Conservation (phyloP, 2,329 filamentous ascomycete genomes). For the Rhynchosporium graminicola region DNA sequence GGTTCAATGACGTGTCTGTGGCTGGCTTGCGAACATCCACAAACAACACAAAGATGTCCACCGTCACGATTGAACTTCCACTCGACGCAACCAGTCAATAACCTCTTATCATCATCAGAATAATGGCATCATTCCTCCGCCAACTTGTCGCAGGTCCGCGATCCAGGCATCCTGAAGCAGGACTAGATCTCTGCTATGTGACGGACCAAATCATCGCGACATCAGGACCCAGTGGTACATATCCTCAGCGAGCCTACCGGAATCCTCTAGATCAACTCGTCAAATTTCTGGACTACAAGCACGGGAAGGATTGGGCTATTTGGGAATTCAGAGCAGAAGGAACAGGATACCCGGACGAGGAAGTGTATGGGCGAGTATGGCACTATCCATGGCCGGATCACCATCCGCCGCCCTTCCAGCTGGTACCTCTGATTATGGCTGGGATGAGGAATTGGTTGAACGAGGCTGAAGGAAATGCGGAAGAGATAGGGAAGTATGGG, state of each 20-base stretch:
- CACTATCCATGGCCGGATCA: conserved; percentile 98
- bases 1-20: conserved; percentile 14
- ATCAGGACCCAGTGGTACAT: conserved; percentile 86
- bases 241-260: conserved; percentile 88
- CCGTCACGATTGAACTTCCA: not conserved
- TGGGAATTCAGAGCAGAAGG: conserved; percentile 98
- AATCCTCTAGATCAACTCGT: conserved; percentile 89
- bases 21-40: conserved; percentile 1
- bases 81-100: not conserved
- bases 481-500: conserved; percentile 37
- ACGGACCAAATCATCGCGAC: conserved; percentile 72
- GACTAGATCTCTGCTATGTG: conserved; percentile 93
- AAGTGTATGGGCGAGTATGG: conserved; percentile 80
- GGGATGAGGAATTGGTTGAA: conserved; percentile 89
- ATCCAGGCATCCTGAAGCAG: conserved; percentile 79
- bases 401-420: conserved; percentile 87
- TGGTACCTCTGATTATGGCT: conserved; percentile 86
- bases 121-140: conserved; percentile 77
- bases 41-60: not conserved
- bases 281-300: conserved; percentile 81
- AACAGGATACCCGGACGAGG: conserved; percentile 89
- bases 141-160: conserved; percentile 91
- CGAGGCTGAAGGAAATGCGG: conserved; percentile 44
- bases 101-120: not conserved
- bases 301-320: conserved; percentile 84